These are phyloP conservation scores for Speleostelium caveatum DNA, from an alignment of 78 protist genomes.

Conservation along the genomic window DNA sequence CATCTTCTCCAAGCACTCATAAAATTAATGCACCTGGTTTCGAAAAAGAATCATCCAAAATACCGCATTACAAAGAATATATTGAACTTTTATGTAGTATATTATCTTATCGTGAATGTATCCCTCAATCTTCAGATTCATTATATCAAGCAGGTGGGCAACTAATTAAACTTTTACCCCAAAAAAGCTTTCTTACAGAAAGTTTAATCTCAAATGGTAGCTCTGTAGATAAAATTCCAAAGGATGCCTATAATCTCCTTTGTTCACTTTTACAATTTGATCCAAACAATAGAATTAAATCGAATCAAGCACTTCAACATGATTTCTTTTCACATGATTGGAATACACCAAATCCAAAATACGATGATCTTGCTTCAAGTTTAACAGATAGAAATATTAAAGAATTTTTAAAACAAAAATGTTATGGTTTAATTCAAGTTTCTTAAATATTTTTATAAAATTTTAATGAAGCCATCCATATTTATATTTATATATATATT, in stretches of 20 bases:
- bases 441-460: too few species aligned
- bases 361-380: constrained; percentile 29
- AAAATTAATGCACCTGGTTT: not conserved
- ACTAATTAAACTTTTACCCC: too few species aligned
- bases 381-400: constrained; percentile 58
- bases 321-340: constrained; percentile 26
- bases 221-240: not conserved
- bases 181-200: not conserved
- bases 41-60: too few species aligned
- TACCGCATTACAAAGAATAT: too few species aligned
- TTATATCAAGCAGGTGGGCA: too few species aligned
- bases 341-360: constrained; percentile 26
- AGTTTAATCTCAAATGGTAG: not conserved
- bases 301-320: constrained; percentile 26
- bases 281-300: constrained; percentile 17
- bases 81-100: not conserved
- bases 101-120: not conserved
- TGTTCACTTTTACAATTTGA: constrained; percentile 3
- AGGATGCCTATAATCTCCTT: not conserved
- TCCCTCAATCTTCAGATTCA: not conserved
- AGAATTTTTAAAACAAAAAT: constrained; percentile 37
- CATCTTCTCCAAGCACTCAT: not conserved
- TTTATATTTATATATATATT: too few species aligned
- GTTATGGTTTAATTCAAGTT: constrained; percentile 14
- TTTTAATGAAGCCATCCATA: too few species aligned